A percentile compares a stretch with the other conserved stretches of the same genome.
Conservation (phyloP, 2,329 filamentous ascomycete species). For the Cladosporium sphaerospermum region DNA sequence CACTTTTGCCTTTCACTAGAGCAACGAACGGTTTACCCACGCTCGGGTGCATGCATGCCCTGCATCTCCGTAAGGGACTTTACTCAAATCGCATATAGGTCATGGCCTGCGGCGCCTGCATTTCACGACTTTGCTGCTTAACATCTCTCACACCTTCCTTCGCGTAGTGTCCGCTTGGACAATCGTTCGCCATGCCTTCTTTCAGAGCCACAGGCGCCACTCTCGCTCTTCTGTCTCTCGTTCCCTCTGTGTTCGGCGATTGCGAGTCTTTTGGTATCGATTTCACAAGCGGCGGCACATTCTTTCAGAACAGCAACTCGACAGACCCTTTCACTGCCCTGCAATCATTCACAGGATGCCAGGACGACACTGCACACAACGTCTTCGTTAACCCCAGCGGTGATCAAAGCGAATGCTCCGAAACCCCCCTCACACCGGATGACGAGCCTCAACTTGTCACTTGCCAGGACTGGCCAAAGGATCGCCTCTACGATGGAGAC, state of each 20-base stretch:
- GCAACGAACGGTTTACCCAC: background rate
- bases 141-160: background rate
- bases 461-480: constrained; percentile 33
- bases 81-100: constrained; percentile 1
- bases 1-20: constrained; percentile 9
- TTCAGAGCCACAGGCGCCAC: constrained; percentile 8
- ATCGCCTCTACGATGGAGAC: constrained; percentile 38
- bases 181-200: constrained; percentile 11
- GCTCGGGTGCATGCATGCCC: background rate
- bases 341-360: constrained; percentile 40
- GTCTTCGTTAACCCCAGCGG: constrained; percentile 38
- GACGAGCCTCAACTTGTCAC: constrained; percentile 34
- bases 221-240: constrained; percentile 13
- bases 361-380: constrained; percentile 35
- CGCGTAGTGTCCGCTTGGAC: background rate
- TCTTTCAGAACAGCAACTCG: constrained; percentile 42
- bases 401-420: constrained; percentile 36
- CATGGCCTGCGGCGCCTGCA: background rate
- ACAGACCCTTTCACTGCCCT: constrained; percentile 38
- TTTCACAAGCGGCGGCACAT: constrained; percentile 37
- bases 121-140: background rate
- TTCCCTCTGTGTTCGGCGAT: constrained; percentile 6
- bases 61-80: background rate
- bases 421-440: constrained; percentile 36
- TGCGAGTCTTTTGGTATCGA: constrained; percentile 32